Percentiles rank a stretch among this genome's conserved stretches.
Evolutionary conservation across 2,329 filamentous ascomycete genomes (phyloP).

Genomic region (Pezicula radicicola): DNA sequence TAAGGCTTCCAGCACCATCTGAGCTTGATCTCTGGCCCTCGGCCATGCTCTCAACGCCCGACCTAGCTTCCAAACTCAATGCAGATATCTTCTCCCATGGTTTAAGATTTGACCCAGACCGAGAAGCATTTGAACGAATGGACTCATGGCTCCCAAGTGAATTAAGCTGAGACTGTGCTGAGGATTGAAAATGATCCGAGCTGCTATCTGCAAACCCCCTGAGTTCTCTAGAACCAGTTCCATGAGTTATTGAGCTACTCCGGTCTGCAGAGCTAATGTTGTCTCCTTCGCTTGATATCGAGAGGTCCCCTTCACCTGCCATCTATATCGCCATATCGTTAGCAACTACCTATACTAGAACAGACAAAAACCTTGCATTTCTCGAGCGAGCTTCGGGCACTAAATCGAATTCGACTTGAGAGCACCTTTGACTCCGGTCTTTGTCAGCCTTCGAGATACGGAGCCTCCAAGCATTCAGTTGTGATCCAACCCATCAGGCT

Average conservation of each 20-base stretch:
- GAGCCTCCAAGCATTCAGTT: too few species aligned
- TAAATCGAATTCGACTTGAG: too few species aligned
- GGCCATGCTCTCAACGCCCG: background rate
- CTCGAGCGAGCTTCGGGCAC: too few species aligned
- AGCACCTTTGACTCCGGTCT: too few species aligned
- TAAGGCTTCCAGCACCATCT: slow-evolving; percentile 25
- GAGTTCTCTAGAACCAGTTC: slow-evolving; percentile 6
- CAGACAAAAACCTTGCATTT: too few species aligned
- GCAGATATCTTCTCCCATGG: slow-evolving; percentile 26
- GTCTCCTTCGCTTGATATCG: slow-evolving; percentile 47
- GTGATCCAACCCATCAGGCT: too few species aligned
- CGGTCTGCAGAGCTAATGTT: slow-evolving; percentile 55
- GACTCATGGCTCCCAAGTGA: slow-evolving; percentile 16
- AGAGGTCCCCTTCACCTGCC: too few species aligned
- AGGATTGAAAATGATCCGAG: slow-evolving; percentile 15
- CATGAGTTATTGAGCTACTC: slow-evolving; percentile 25
- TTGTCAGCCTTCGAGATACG: too few species aligned
- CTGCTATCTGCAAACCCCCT: slow-evolving; percentile 4
- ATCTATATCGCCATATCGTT: too few species aligned
- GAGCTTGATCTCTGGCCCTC: slow-evolving; percentile 10
- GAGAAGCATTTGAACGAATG: slow-evolving; percentile 1
- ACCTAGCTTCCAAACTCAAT: slow-evolving; percentile 13
- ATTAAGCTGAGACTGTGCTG: slow-evolving; percentile 18
- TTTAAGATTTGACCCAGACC: slow-evolving; percentile 4
- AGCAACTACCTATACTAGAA: too few species aligned